Percentiles rank a stretch among this genome's conserved stretches.
Conservation (phyloP, 495 filamentous ascomycete genomes). For the Talaromyces borbonicus region DNA sequence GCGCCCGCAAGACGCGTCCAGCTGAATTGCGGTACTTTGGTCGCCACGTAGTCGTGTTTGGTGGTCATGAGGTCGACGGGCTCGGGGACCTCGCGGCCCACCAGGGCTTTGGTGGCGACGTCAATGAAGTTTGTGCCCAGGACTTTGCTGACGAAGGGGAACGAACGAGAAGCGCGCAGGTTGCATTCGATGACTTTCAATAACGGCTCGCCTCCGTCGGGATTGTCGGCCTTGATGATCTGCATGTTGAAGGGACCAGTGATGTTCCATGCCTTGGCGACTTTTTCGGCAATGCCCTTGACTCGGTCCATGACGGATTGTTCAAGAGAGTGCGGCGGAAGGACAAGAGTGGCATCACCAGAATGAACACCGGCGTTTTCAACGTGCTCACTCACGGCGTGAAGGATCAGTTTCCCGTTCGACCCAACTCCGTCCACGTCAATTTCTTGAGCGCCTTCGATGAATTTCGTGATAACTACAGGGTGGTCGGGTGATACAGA, state of each 20-base stretch:
- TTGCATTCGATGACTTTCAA: conserved; percentile 99
- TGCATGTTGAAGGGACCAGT: conserved; percentile 99
- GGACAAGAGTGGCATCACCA: conserved; percentile 85
- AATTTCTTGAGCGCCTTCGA: conserved; percentile 94
- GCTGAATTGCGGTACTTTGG: conserved; percentile 96
- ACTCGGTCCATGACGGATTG: conserved; percentile 67
- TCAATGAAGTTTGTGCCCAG: conserved; percentile 97
- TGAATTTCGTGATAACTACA: conserved; percentile 97
- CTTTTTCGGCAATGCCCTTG: conserved; percentile 92
- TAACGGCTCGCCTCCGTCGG: conserved; percentile 54
- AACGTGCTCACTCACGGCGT: conserved; percentile 93
- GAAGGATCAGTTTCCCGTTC: conserved; percentile 73
- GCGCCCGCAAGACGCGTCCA: conserved; percentile 98
- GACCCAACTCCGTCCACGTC: conserved; percentile 94
- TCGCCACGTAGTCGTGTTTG: conserved; percentile 85
- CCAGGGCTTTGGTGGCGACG: conserved; percentile 84
- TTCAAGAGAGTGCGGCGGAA: conserved; percentile 73
- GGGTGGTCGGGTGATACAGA: conserved; percentile 94
- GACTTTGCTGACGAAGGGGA: conserved; percentile 96
- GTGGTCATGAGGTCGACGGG: conserved; percentile 80
- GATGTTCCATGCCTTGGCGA: conserved; percentile 93
- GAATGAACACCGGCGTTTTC: conserved; percentile 97
- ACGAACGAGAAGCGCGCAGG: conserved; percentile 91
- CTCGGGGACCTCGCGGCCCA: conserved; percentile 76
- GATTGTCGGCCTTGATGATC: conserved; percentile 79